Conservation (phyloP, 345 rosid species). For the Gossypium anomalum region DNA sequence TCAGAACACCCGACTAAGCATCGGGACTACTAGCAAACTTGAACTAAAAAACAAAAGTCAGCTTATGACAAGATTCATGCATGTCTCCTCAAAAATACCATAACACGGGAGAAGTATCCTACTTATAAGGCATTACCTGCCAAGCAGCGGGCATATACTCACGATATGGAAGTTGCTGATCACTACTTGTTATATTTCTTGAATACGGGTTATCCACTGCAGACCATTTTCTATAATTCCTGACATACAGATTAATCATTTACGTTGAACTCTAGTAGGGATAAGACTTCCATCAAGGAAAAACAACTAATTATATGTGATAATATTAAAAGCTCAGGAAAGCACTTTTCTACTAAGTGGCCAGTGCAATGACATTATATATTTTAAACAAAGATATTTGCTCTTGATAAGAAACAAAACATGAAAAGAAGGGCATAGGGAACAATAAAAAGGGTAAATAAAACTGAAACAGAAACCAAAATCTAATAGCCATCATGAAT, state of each 20-base stretch:
- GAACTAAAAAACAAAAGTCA: neutral
- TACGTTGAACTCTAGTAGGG: constrained; percentile 17
- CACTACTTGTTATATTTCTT: constrained; percentile 27
- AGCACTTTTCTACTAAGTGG: neutral
- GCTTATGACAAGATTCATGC: neutral
- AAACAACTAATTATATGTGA: neutral
- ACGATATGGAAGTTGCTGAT: constrained; percentile 37
- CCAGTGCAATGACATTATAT: neutral
- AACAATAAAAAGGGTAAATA: neutral
- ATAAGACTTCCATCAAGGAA: neutral
- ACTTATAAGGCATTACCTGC: constrained; percentile 52
- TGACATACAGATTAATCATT: constrained; percentile 12
- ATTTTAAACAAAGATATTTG: neutral
- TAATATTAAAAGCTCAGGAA: neutral
- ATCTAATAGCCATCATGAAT: neutral
- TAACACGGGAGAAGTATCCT: neutral
- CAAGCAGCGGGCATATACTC: constrained; percentile 87
- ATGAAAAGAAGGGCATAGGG: neutral
- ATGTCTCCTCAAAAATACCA: neutral
- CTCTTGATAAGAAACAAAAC: neutral
- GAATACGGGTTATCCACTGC: constrained; percentile 22
- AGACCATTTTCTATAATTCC: constrained; percentile 34
- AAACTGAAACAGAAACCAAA: neutral
- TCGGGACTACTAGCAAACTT: neutral
- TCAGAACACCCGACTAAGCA: neutral